Percentiles rank a stretch among this genome's conserved stretches.
phyloP scores from a whole-genome alignment of 2,329 filamentous ascomycete species.

The Myriosclerotinia curreyana region DNA sequence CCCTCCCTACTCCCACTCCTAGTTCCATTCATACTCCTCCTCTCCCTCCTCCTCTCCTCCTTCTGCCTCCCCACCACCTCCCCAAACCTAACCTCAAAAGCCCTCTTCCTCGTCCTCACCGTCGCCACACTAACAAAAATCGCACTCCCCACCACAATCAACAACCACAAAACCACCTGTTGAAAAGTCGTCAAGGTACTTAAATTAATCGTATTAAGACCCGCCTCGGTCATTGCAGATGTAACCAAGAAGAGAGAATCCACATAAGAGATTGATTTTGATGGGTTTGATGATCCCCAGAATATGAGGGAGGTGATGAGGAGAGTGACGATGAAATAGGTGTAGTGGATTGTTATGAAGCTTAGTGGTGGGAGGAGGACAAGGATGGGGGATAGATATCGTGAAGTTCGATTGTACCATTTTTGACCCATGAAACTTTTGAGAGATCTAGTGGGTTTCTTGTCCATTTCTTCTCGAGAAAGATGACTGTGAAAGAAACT shows the following conservation, averaged over 20 bases:
- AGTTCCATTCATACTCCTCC: not conserved
- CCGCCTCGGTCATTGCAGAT: conserved; percentile 65
- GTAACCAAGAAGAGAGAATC: conserved; percentile 66
- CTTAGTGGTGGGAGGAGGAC: conserved; percentile 44
- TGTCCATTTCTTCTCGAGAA: not conserved
- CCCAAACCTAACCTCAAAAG: conserved; percentile 60
- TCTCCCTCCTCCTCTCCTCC: not conserved
- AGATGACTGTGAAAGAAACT: not conserved
- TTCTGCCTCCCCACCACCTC: conserved; percentile 11
- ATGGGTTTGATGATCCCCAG: conserved; percentile 54
- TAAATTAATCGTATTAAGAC: conserved; percentile 65
- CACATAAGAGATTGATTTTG: conserved; percentile 53
- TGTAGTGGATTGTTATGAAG: conserved; percentile 64
- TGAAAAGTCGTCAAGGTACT: conserved; percentile 64
- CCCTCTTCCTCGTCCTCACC: conserved; percentile 56
- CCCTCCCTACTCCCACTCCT: not conserved
- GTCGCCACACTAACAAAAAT: conserved; percentile 67
- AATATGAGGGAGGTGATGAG: conserved; percentile 59
- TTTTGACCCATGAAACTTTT: conserved; percentile 10
- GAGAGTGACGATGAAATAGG: conserved; percentile 59
- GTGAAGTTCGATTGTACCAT: not conserved
- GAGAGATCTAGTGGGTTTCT: not conserved
- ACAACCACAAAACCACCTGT: conserved; percentile 61
- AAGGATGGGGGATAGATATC: not conserved
- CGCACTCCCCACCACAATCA: conserved; percentile 64